These are phyloP conservation scores for Russula olivacea DNA, from an alignment of 768 basidiomycete genomes.

Conservation along the genomic window DNA sequence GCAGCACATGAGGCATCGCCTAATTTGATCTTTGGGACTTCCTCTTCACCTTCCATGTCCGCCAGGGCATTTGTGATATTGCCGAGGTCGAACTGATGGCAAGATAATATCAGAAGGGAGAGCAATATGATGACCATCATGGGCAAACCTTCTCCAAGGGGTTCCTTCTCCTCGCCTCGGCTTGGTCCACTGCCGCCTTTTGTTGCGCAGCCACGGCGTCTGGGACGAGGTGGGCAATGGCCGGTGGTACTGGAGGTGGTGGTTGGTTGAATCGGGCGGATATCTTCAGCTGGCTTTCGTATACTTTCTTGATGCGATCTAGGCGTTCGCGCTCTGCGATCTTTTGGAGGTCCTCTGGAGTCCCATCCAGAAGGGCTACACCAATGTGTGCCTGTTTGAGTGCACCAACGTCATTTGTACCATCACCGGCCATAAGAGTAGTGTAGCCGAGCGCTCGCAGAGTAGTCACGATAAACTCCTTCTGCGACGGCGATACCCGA, in stretches of 20 bases:
- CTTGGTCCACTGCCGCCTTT: conserved; percentile 60
- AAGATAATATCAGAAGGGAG: conserved; percentile 9
- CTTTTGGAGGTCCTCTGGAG: conserved; percentile 83
- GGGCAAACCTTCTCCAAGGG: conserved; percentile 80
- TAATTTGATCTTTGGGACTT: conserved; percentile 96
- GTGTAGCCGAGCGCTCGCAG: conserved; percentile 84
- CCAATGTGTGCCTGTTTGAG: conserved; percentile 98
- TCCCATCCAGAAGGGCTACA: conserved; percentile 87
- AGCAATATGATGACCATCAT: not conserved
- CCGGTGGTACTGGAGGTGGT: conserved; percentile 87
- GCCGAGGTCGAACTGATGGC: conserved; percentile 62
- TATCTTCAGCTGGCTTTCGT: conserved; percentile 90
- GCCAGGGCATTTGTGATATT: conserved; percentile 81
- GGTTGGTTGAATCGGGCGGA: conserved; percentile 87
- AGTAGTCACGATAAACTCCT: conserved; percentile 90
- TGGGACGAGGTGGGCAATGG: conserved; percentile 82
- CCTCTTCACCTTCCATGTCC: conserved; percentile 91
- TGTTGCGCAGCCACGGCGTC: conserved; percentile 88
- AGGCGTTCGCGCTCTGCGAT: conserved; percentile 88
- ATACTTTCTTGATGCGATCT: conserved; percentile 93
- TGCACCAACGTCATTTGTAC: conserved; percentile 98
- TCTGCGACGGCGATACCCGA: conserved; percentile 91
- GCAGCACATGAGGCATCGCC: conserved; percentile 99
- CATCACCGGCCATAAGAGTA: conserved; percentile 98
- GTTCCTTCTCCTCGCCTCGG: conserved; percentile 67